Base-by-base conservation (phyloP, 805 yeast species). In the Candida pini region DNA sequence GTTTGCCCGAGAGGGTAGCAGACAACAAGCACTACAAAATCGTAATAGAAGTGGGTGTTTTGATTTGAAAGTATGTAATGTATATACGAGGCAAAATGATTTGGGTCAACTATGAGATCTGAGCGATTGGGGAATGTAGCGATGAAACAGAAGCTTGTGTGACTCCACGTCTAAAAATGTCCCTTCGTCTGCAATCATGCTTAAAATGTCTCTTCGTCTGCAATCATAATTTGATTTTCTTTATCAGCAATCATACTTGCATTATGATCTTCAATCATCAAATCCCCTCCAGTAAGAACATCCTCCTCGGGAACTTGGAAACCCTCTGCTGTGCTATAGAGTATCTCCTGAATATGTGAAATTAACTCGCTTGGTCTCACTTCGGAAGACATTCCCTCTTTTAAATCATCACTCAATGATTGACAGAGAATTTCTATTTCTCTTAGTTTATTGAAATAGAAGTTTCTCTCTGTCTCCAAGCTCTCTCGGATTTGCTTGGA, bases 361-460 rank as follows among this genome's bases (percentile, higher is more conserved):
- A 79, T 44, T 20, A 76, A 58, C 35, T 64, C 74, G 33, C 55
- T 61, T 34, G 66, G 28, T 17, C 43, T 41, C 13, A 54, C 49
- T 20, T 50, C 53, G 13, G 42, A 38, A 15, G 36, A 21, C 10
- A 18, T 23, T 31, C 51, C 53, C 18, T 44, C 47, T 26, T 64
- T 66, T 19, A 71, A 62, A 31, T 73, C 54, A 34, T 77, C 81
- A 33, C 67, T 70, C 9, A 78, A 68, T 17, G 79, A 72, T 50
- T 82, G 87, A 18, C 81, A 73, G 30, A 89, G 61, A 18, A 86
- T 76, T 58, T 92, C 98, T 36, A 92, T 84, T 39, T 85, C 95
- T 43, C 96, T 71, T 34, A 92, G 65, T 60, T 90, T 92, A 51
- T 82, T 79, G 62, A 85, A 90, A 58, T 92, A 92, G 51, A 90